Percentiles rank a stretch among this genome's conserved stretches.
phyloP scores from a whole-genome alignment of 1,284 basidiomycete genomes.

The Marasmius sp. region DNA sequence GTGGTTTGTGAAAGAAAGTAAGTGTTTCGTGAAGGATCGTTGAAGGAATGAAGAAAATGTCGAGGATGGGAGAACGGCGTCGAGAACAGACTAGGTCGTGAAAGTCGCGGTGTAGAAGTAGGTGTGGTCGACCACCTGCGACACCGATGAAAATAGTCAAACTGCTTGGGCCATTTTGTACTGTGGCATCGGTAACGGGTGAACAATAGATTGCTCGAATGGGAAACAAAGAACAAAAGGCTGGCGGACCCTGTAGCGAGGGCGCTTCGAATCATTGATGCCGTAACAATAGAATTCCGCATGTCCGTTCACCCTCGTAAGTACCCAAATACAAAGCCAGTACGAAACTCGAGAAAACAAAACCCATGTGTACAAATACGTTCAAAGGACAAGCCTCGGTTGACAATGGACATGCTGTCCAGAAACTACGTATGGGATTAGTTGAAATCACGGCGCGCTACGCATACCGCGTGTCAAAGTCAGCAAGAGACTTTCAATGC shows the following conservation, averaged over 20 bases:
- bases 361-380: neutral
- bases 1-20: neutral
- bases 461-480: conserved; percentile 51
- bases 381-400: no score
- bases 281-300: neutral
- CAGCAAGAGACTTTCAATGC: conserved; percentile 71
- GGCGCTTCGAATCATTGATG: neutral
- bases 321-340: neutral
- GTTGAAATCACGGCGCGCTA: conserved; percentile 26
- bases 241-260: neutral
- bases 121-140: neutral
- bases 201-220: neutral
- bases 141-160: neutral
- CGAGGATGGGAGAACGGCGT: neutral
- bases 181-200: neutral
- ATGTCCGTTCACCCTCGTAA: neutral
- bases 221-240: neutral
- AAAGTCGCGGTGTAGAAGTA: neutral
- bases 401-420: no score
- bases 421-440: neutral
- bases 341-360: neutral
- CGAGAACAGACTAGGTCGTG: neutral
- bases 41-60: neutral
- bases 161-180: neutral
- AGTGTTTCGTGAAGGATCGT: neutral